A percentile compares a stretch with the other conserved stretches of the same genome.
Evolutionary conservation across 75 land plant genomes (phyloP).

Genomic region (Adiantum capillusveneris): DNA sequence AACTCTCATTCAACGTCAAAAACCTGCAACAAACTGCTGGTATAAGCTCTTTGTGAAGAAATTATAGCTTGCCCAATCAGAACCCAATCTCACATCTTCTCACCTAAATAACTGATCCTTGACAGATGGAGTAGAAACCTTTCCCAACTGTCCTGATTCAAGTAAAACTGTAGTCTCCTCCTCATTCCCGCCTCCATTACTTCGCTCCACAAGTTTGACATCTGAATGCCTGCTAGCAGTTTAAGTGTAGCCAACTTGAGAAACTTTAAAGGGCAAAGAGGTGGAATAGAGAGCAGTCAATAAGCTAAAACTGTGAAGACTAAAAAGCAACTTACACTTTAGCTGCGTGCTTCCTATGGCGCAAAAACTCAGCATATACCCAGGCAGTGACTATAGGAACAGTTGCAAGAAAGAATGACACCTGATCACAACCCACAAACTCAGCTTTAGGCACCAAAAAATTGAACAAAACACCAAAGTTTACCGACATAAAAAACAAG

Average conservation of each 20-base stretch:
- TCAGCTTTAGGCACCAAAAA: too few species aligned
- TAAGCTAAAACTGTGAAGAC: not conserved
- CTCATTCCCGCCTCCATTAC: slow-evolving; percentile 35
- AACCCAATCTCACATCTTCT: too few species aligned
- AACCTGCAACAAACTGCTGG: too few species aligned
- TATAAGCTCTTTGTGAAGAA: too few species aligned
- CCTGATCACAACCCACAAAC: too few species aligned
- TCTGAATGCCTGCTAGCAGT: slow-evolving; percentile 67
- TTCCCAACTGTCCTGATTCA: slow-evolving; percentile 61
- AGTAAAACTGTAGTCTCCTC: slow-evolving; percentile 64
- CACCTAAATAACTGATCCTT: slow-evolving; percentile 55
- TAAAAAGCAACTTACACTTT: slow-evolving; percentile 56
- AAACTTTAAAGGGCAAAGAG: too few species aligned
- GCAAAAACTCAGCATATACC: slow-evolving; percentile 69
- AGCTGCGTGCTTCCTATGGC: slow-evolving; percentile 37
- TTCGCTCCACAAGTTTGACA: slow-evolving; percentile 50
- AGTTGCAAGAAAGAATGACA: slow-evolving; percentile 68
- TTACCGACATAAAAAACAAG: too few species aligned
- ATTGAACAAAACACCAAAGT: too few species aligned
- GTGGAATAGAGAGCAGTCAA: not conserved
- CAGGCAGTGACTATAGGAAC: slow-evolving; percentile 64
- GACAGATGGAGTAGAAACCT: slow-evolving; percentile 35
- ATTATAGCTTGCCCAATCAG: too few species aligned
- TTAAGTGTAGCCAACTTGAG: too few species aligned
- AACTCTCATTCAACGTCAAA: too few species aligned